These are phyloP conservation scores for Andrographis paniculata DNA, from an alignment of 305 asterid species.

Conservation along the genomic window DNA sequence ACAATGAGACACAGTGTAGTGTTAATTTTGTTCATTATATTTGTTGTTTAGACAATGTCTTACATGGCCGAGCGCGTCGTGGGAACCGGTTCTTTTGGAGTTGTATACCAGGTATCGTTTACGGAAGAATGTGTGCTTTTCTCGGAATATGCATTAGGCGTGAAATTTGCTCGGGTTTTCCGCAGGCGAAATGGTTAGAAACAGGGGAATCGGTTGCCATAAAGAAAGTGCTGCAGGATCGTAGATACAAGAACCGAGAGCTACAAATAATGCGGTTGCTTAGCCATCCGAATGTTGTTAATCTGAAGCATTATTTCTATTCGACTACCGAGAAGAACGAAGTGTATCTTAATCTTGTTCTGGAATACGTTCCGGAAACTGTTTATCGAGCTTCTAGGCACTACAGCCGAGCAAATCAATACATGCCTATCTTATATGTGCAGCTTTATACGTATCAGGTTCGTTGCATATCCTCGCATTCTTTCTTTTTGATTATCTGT, in stretches of 20 bases:
- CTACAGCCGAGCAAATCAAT: conserved; percentile 64
- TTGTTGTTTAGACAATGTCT: conserved; percentile 73
- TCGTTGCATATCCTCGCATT: background rate
- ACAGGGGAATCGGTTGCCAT: conserved; percentile 84
- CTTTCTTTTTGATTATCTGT: background rate
- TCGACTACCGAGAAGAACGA: conserved; percentile 89
- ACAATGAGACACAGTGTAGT: too few relatives aligned
- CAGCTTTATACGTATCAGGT: conserved; percentile 93
- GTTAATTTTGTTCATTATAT: too few relatives aligned
- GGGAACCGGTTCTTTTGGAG: conserved; percentile 96
- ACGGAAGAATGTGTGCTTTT: background rate
- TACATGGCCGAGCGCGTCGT: conserved; percentile 94
- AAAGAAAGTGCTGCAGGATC: conserved; percentile 92
- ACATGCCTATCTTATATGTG: conserved; percentile 67
- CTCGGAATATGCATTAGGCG: background rate
- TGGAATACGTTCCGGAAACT: conserved; percentile 85
- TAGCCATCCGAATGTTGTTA: conserved; percentile 74
- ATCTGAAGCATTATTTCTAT: conserved; percentile 71
- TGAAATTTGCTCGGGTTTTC: background rate
- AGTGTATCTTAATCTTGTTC: conserved; percentile 85
- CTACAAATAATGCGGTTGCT: conserved; percentile 78
- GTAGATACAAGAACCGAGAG: conserved; percentile 92
- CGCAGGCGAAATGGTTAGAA: conserved; percentile 84
- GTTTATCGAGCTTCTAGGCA: conserved; percentile 71
- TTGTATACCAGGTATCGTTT: conserved; percentile 74